A percentile compares a stretch with the other conserved stretches of the same genome.
Evolutionary conservation across 441 rosid species (phyloP).

Genomic region (Aquilaria agallochum): DNA sequence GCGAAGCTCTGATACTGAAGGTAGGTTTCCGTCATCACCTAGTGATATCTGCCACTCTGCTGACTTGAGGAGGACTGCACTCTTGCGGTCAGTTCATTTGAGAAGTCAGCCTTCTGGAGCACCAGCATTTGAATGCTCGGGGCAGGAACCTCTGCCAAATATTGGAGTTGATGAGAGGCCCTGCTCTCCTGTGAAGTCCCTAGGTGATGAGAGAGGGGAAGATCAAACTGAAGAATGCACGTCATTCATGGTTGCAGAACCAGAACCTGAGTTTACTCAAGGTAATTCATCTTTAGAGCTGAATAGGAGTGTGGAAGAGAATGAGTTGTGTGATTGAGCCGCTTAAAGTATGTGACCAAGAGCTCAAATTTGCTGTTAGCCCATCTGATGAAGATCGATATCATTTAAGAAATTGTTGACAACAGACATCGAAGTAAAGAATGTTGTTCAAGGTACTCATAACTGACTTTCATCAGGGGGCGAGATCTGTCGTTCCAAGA

Average conservation of each 20-base stretch:
- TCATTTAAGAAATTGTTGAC: no score
- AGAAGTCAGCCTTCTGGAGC: conserved; percentile 63
- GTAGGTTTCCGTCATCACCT: conserved; percentile 92
- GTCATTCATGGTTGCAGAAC: conserved; percentile 33
- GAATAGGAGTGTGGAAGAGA: conserved; percentile 39
- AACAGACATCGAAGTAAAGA: no score
- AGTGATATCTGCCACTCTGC: conserved; percentile 97
- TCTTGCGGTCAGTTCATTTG: conserved; percentile 92
- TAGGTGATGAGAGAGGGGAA: conserved; percentile 52
- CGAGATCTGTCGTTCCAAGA: no score
- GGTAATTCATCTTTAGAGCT: conserved; percentile 47
- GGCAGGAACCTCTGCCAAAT: conserved; percentile 36
- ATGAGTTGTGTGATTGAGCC: conserved; percentile 20
- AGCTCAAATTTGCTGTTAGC: no score
- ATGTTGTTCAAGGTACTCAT: no score
- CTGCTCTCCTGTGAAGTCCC: conserved; percentile 51
- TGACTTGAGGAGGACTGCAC: conserved; percentile 84
- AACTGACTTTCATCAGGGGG: no score
- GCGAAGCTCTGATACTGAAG: conserved; percentile 85
- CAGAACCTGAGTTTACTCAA: conserved; percentile 31
- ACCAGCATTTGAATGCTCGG: conserved; percentile 41
- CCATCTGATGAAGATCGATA: no score
- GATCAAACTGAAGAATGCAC: conserved; percentile 54
- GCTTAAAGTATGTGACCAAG: no score
- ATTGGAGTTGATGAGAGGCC: conserved; percentile 63